phyloP scores from a whole-genome alignment of 2,329 filamentous ascomycete species.

The Shiraia sp. region DNA sequence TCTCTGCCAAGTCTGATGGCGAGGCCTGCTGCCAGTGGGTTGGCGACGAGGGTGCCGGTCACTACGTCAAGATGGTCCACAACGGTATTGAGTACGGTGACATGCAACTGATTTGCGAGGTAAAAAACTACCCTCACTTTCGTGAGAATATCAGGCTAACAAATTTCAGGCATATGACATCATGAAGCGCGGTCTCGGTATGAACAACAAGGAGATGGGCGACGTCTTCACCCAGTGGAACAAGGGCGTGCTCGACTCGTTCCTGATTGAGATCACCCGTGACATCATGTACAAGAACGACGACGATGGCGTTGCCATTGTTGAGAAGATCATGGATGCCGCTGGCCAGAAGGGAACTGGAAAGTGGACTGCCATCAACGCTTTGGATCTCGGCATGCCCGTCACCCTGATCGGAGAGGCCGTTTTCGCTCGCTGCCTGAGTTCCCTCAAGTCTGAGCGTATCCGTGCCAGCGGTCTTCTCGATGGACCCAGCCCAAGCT shows the following conservation, averaged over 20 bases:
- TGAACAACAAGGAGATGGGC: slow-evolving; percentile 91
- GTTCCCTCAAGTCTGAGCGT: slow-evolving; percentile 93
- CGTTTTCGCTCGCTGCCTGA: slow-evolving; percentile 92
- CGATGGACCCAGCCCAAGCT: slow-evolving; percentile 74
- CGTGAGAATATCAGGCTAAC: slow-evolving; percentile 10
- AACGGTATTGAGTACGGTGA: slow-evolving; percentile 99
- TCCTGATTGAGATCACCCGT: slow-evolving; percentile 98
- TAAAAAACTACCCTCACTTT: slow-evolving; percentile 50
- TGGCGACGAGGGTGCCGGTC: slow-evolving; percentile 97
- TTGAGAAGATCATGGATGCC: slow-evolving; percentile 99
- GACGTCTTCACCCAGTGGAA: slow-evolving; percentile 97
- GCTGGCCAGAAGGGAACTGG: slow-evolving; percentile 99
- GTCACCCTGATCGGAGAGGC: slow-evolving; percentile 98
- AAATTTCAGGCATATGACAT: slow-evolving; percentile 87
- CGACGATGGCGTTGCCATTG: slow-evolving; percentile 83
- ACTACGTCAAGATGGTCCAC: slow-evolving; percentile 99
- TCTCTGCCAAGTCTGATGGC: slow-evolving; percentile 94
- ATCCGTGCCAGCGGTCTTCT: slow-evolving; percentile 78
- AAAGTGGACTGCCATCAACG: slow-evolving; percentile 99
- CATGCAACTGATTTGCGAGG: slow-evolving; percentile 99
- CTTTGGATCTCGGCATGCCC: slow-evolving; percentile 96
- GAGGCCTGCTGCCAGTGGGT: slow-evolving; percentile 99
- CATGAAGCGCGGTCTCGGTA: slow-evolving; percentile 94
- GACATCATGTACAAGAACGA: slow-evolving; percentile 99
- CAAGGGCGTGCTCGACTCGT: slow-evolving; percentile 93